Conservation (phyloP, 2,329 filamentous ascomycete species). For the Lojkania enalia region DNA sequence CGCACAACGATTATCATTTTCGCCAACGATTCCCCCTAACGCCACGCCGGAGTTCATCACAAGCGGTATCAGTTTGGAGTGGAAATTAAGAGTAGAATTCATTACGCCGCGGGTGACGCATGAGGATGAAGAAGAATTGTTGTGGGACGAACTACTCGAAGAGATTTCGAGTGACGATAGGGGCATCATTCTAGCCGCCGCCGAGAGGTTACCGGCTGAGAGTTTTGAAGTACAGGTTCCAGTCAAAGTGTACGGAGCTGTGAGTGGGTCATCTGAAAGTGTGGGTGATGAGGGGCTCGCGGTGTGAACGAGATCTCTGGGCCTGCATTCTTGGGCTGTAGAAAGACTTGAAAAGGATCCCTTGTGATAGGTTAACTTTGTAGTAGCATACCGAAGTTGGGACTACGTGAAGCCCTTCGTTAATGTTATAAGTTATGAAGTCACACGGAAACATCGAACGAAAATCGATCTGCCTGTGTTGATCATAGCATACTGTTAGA, state of each 20-base stretch:
- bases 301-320: slow-evolving; percentile 23
- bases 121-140: slow-evolving; percentile 35
- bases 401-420: too few species aligned
- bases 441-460: too few species aligned
- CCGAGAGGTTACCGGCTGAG: slow-evolving; percentile 78
- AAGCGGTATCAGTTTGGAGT: slow-evolving; percentile 81
- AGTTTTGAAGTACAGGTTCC: slow-evolving; percentile 90
- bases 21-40: slow-evolving; percentile 76
- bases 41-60: slow-evolving; percentile 93
- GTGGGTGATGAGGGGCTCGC: slow-evolving; percentile 37
- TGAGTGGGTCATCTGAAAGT: slow-evolving; percentile 45
- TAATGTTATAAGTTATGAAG: too few species aligned
- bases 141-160: slow-evolving; percentile 65
- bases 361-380: too few species aligned
- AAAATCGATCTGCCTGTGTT: too few species aligned
- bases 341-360: too few species aligned
- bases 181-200: slow-evolving; percentile 74
- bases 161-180: slow-evolving; percentile 78
- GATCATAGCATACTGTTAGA: too few species aligned
- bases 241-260: slow-evolving; percentile 72
- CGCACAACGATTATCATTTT: slow-evolving; percentile 76
- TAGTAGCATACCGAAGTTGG: too few species aligned
- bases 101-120: slow-evolving; percentile 68
- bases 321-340: too few species aligned
- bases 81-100: slow-evolving; percentile 90